Base-by-base conservation (phyloP, 2,329 filamentous ascomycete genomes). In the Samsoniella hepiali region DNA sequence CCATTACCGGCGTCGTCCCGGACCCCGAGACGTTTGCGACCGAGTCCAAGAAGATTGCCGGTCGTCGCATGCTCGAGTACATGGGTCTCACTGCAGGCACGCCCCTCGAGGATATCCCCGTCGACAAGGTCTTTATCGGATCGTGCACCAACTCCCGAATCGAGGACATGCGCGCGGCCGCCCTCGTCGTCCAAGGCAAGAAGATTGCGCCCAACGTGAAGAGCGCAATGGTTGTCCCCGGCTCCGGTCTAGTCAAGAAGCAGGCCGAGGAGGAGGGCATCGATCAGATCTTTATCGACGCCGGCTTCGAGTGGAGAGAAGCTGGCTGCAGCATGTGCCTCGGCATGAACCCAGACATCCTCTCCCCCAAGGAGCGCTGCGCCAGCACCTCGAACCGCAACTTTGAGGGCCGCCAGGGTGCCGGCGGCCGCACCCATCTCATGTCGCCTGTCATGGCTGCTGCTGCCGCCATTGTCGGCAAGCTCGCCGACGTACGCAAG, bases 271-370 rank as follows among this genome's bases (percentile, higher is more conserved):
- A 85, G 2, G 95, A 98, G 77, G 94, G 94, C 60, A 87, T 99
- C 5, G 91, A 98, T 78, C 91, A 93, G 81, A 90, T 97, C 73
- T 98, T 99, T 77, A 73, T 80, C 9, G 91, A 96, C 66, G 93
- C 95, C 56, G 95, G 95, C 8, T 98, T 98, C 69, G 94, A 98
- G 76, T 98, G 94, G 94, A 88, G 95, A 74, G 95, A 99, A 80
- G 95, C 95, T 68, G 95, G 95, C 57, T 99, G 95, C 85, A 96
- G 91, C 67, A 99, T 99, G 95, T 98, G 95, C 75, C 84, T 99
- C 62, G 95, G 95, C 75, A 99, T 99, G 94, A 99, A 99, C 82
- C 94, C 95, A 0, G 95, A 99, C 75, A 98, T 99, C 67, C 85
- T 98, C 54, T 88, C 93, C 2, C 93, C 95, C 61, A 86, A 90